Evolutionary conservation across 768 basidiomycete species (phyloP).

Genomic region (Russula sp.): DNA sequence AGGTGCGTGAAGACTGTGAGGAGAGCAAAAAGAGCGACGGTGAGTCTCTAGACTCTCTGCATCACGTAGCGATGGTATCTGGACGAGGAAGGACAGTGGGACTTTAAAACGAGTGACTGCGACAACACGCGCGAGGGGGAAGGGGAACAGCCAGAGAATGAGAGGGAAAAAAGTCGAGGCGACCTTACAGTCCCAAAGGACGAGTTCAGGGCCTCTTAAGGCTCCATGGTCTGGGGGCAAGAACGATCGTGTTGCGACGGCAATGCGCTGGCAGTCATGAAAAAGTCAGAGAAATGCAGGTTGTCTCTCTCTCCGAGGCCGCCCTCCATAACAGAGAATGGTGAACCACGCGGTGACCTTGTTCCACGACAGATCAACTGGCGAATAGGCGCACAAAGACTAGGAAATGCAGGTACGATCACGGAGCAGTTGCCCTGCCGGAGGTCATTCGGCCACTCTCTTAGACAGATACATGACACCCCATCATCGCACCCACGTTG

Average conservation of each 20-base stretch:
- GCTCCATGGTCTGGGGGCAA: background rate
- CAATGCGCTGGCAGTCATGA: background rate
- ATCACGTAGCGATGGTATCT: background rate
- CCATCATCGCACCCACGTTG: background rate
- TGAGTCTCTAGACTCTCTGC: slow-evolving; percentile 4
- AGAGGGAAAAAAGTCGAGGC: background rate
- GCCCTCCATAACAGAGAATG: background rate
- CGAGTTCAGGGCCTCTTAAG: background rate
- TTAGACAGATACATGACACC: too few relatives aligned
- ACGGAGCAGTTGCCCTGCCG: background rate
- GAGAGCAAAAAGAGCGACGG: slow-evolving; percentile 4
- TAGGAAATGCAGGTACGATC: background rate
- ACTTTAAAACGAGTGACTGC: background rate
- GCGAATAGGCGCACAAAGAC: background rate
- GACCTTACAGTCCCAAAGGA: background rate
- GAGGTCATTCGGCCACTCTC: background rate
- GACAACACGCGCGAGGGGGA: background rate
- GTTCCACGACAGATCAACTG: background rate
- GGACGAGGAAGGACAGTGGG: background rate
- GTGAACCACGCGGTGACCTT: background rate
- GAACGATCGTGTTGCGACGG: background rate
- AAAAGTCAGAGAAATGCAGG: background rate
- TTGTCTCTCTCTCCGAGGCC: background rate
- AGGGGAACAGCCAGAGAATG: background rate
- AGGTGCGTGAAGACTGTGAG: slow-evolving; percentile 1